Base-by-base conservation (phyloP, 2,329 filamentous ascomycete species). In the Diaporthe sp. region DNA sequence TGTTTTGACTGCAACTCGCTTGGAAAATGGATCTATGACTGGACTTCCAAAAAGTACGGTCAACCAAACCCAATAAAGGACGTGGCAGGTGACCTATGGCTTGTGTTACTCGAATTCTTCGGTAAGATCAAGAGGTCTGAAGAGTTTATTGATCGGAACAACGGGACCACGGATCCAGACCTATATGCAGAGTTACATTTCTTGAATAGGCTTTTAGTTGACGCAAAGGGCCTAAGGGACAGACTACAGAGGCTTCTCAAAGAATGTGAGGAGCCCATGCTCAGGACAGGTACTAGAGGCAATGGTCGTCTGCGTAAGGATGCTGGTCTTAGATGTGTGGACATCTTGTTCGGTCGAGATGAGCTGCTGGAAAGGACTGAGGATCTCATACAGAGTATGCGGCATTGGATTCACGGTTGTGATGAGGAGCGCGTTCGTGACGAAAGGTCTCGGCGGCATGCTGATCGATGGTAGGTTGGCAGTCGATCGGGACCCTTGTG, bases 231-330 rank as follows among this genome's bases (percentile, higher is more conserved):
- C 69, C 89, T 98, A 49, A 97, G 93, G 86, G 90, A 93, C 78
- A 95, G 94, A 82, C 93, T 98, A 81, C 93, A 94, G 86, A 92
- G 92, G 81, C 89, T 98, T 15, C 55, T 58, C 1, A 34, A 17
- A 15, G n/a, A 10, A 4, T 58, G 55, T 8, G 55, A 34, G 17
- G 7, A 58, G 28, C 8, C 28, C 17, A 58, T 58, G 17, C 92
- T 98, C 82, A 97, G 97, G 87, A 89, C 93, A n/a, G 98, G 96
- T 83, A 96, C 98, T 86, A 90, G 93, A 62, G 83, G 98, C 98
- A 97, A 94, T 96, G 88, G 95, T 94, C 87, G 94, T 93, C 55
- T 98, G 85, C 96, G 96, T 82, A 95, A 95, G 88, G 96, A 95
- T 83, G 95, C 95, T 72, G 97, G 96, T 68, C 93, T 94, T 79